Conservation (phyloP, 192 early-diverging fungal species). For the Rhizophagus sp. region DNA sequence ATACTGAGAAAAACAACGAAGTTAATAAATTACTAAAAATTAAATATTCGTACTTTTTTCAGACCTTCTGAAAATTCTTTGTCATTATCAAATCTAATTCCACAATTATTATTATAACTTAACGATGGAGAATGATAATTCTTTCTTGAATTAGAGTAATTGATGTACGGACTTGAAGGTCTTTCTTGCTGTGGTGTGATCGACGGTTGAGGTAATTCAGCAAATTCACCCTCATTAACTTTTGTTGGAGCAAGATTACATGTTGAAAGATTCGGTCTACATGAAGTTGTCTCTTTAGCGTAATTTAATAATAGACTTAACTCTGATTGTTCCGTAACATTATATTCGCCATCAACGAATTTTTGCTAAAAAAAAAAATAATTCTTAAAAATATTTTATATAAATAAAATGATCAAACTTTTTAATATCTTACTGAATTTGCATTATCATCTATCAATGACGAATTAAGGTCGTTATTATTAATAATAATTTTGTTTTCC, state of each 20-base stretch:
- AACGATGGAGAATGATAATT: no score
- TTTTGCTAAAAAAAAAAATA: neutral
- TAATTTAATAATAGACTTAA: neutral
- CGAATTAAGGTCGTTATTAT: neutral
- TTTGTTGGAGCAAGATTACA: neutral
- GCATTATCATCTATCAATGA: neutral
- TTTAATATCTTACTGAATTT: neutral
- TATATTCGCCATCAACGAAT: conserved; percentile 4
- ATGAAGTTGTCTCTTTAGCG: neutral
- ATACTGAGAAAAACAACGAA: neutral
- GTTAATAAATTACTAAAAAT: neutral
- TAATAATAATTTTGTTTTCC: neutral
- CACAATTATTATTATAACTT: no score
- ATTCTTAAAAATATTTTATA: neutral
- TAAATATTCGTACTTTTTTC: no score
- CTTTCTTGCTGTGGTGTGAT: neutral
- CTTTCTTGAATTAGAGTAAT: no score
- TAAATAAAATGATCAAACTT: no score
- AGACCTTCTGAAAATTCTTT: no score
- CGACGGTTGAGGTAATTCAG: neutral
- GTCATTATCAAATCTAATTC: no score
- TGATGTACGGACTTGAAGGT: neutral
- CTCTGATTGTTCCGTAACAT: neutral
- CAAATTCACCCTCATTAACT: neutral
- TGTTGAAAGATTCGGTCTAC: neutral